These are phyloP conservation scores for Coemansia erecta DNA, from an alignment of 192 early-diverging fungal species.

Conservation along the genomic window DNA sequence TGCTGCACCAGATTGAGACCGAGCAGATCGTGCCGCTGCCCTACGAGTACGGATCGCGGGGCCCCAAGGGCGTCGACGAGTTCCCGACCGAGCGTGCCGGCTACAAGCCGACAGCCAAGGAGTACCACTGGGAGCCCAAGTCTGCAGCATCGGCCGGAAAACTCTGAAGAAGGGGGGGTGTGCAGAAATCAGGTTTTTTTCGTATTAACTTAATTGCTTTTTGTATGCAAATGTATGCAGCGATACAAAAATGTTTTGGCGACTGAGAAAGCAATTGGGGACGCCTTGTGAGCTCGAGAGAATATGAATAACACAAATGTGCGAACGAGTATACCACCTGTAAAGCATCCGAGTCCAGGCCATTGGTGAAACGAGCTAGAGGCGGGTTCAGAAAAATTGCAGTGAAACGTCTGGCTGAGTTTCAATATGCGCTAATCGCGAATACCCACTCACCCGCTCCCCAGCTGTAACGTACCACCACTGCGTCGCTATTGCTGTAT, in stretches of 20 bases:
- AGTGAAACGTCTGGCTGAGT: too few relatives aligned
- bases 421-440: too few relatives aligned
- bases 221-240: neutral
- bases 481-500: too few relatives aligned
- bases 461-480: too few relatives aligned
- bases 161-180: constrained; percentile 5
- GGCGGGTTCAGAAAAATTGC: too few relatives aligned
- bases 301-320: too few relatives aligned
- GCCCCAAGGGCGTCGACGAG: constrained; percentile 72
- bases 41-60: constrained; percentile 82
- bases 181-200: neutral
- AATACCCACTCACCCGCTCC: too few relatives aligned
- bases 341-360: neutral
- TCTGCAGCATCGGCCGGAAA: constrained; percentile 14
- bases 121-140: constrained; percentile 55
- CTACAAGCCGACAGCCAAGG: constrained; percentile 43
- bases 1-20: constrained; percentile 84
- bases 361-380: too few relatives aligned
- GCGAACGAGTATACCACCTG: neutral
- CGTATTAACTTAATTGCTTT: neutral
- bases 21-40: constrained; percentile 63
- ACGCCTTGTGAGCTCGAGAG: neutral
- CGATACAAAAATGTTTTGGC: neutral
- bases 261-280: neutral
- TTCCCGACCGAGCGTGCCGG: constrained; percentile 58